These are phyloP conservation scores for Tylopilus vinaceipallidus DNA, from an alignment of 768 basidiomycete species.

Conservation along the genomic window DNA sequence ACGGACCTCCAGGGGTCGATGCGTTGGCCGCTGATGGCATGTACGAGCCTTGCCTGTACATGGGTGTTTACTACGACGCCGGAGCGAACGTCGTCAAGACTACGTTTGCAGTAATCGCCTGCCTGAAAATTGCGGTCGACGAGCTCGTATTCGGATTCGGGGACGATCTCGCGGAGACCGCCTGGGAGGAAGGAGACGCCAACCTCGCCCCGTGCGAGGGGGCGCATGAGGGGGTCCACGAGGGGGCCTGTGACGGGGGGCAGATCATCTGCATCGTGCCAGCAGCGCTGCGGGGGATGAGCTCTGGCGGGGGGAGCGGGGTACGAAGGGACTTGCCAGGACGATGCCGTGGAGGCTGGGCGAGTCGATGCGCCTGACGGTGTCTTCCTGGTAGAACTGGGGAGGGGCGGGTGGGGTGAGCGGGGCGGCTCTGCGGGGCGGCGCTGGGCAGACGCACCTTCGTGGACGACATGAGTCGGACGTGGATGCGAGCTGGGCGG, in stretches of 20 bases:
- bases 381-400: constrained; percentile 69
- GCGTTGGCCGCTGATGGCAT: constrained; percentile 63
- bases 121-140: constrained; percentile 75
- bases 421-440: neutral
- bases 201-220: constrained; percentile 75
- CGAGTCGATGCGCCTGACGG: constrained; percentile 48
- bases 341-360: constrained; percentile 57
- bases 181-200: constrained; percentile 68
- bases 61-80: constrained; percentile 69
- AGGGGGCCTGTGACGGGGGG: constrained; percentile 40
- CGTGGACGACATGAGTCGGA: constrained; percentile 29
- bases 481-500: constrained; percentile 7
- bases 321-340: constrained; percentile 42
- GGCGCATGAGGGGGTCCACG: constrained; percentile 72
- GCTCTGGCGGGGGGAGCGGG: constrained; percentile 1
- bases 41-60: constrained; percentile 66
- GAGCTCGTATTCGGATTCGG: constrained; percentile 64
- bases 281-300: constrained; percentile 60
- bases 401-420: neutral
- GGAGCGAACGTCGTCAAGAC: constrained; percentile 67
- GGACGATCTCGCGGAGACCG: constrained; percentile 63
- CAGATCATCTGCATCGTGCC: constrained; percentile 83
- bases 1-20: constrained; percentile 63
- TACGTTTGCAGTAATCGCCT: constrained; percentile 82
- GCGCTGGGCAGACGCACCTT: constrained; percentile 31